Evolutionary conservation across 176 grass and related monocot species (phyloP), one percentile per base, ranked within the genome.

Genomic region (Saccharum spontaneum): DNA sequence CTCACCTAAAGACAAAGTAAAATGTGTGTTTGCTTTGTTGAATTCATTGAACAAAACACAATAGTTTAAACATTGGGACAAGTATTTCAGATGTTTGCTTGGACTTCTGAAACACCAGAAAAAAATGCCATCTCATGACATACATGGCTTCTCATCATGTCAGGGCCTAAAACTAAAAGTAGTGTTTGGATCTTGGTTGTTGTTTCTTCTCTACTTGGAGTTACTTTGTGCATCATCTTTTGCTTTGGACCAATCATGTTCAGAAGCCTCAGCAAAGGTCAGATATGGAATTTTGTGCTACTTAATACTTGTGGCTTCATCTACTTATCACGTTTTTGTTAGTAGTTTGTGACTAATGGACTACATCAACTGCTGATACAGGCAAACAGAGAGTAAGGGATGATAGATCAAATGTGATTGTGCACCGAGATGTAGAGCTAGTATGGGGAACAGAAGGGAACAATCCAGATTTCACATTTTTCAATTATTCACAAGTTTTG

Each of bases 201-300:
- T 18, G 14, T 46, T 78, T 54, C 55, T 67, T 28, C 83, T 34
- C 17, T 78, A 22, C 24, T 78, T 13, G 83, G 17, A 60, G 40
- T 76, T 33, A 17, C 78, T 70, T n/a, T 45, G 3, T 45, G 75
- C 38, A 11, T 78, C 38, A 23, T 69, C 17, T 7, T 78, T 34
- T 85, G 36, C 65, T 78, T n/a, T 55, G 75, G 23, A 60, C 45
- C 57, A 38, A 55, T 78, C 36, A 45, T 18, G n/a, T 41, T 70
- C 23, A 78, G 13, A 69, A 77, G 10, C 9, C n/a, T 45, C 65
- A 45, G 1, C 14, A 85, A 85, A 71, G 83, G 83, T 85, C 9
- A 14, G 17, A 14, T 45, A n/a, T 44, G 23, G 20, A 84, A 17
- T 18, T 84, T 50, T 24, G 3, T 11, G 66, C 0, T 76, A 75